Conservation (phyloP, 768 basidiomycete genomes). For the Phanerochaete sordida region DNA sequence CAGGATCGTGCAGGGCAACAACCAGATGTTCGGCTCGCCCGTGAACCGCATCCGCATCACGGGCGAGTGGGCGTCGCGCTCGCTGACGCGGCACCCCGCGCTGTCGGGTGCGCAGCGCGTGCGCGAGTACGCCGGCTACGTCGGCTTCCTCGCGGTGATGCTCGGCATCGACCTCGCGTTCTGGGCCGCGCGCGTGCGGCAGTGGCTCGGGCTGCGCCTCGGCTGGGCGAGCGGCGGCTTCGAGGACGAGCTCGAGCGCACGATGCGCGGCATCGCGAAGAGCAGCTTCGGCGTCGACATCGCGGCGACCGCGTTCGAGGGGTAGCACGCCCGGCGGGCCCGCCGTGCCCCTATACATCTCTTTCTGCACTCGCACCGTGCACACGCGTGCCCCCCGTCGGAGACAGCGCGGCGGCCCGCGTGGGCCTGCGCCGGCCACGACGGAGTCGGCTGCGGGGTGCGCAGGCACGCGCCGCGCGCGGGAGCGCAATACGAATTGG, state of each 20-base stretch:
- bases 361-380: too few species aligned
- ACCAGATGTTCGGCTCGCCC: conserved; percentile 79
- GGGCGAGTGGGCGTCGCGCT: conserved; percentile 75
- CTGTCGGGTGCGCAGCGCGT: conserved; percentile 40
- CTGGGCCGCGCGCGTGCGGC: conserved; percentile 52
- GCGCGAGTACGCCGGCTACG: conserved; percentile 52
- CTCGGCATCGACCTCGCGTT: conserved; percentile 71
- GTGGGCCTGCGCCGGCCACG: neutral
- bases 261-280: conserved; percentile 73
- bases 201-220: conserved; percentile 38
- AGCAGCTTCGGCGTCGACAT: conserved; percentile 79
- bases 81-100: conserved; percentile 45
- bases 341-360: too few species aligned
- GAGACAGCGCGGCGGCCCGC: too few species aligned
- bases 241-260: conserved; percentile 79
- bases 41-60: conserved; percentile 91
- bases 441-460: neutral
- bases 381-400: too few species aligned
- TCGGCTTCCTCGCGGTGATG: conserved; percentile 63
- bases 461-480: too few species aligned
- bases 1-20: conserved; percentile 51
- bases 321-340: conserved; percentile 13
- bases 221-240: conserved; percentile 53
- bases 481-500: too few species aligned
- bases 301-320: conserved; percentile 26